Conservation (phyloP, 139 green algal genomes). For the Tetradesmus obliquus region DNA sequence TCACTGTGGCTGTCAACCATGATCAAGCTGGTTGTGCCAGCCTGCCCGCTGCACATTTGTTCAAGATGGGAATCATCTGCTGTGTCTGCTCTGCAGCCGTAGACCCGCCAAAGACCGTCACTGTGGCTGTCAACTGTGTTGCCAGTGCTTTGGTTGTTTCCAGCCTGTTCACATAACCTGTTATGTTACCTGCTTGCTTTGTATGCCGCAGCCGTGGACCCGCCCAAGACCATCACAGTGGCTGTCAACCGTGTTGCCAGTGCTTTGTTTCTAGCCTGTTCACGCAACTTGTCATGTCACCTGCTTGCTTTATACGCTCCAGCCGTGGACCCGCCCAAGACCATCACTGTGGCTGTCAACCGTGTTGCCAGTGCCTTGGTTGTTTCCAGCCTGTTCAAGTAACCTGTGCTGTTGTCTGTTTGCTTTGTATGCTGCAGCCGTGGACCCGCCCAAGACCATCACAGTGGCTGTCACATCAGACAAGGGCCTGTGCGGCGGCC, state of each 20-base stretch:
- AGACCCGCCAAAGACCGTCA: conserved; percentile 75
- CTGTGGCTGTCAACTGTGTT: conserved; percentile 75
- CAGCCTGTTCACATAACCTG: background rate
- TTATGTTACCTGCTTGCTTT: background rate
- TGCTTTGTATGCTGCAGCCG: conserved; percentile 17
- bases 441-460: conserved; percentile 70
- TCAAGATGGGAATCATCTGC: too few species aligned
- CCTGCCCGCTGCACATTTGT: too few species aligned
- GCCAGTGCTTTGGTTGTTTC: background rate
- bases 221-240: conserved; percentile 81
- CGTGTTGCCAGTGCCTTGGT: background rate
- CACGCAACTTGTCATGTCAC: background rate
- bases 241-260: conserved; percentile 66
- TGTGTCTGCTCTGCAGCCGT: background rate
- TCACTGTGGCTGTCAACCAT: too few species aligned
- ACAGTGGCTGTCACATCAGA: conserved; percentile 93
- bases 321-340: conserved; percentile 59
- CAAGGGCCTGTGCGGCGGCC: conserved; percentile 96
- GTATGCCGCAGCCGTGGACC: conserved; percentile 23
- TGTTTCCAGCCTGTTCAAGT: background rate
- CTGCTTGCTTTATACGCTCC: background rate
- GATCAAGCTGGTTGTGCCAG: too few species aligned
- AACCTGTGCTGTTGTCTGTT: background rate
- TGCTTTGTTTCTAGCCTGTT: background rate
- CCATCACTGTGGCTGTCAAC: conserved; percentile 87